Evolutionary conservation across 495 filamentous ascomycete genomes (phyloP), one percentile per base, ranked within the genome.

Genomic region (Parmelia sp.): DNA sequence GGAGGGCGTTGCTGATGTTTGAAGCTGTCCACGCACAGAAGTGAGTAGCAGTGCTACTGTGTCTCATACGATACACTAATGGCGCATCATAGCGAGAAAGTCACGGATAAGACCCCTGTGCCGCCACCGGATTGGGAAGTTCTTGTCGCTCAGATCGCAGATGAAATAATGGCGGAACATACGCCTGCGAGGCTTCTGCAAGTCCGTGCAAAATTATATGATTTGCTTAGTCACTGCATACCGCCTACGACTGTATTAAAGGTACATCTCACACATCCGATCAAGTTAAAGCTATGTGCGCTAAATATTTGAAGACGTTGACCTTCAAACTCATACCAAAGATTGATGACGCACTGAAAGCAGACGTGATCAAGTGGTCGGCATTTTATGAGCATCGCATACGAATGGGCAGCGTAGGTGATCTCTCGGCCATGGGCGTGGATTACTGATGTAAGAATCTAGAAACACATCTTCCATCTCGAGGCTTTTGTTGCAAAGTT

Each of bases 401-500:
- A 73, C 87, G 88, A 66, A 84, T 89, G 66, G 94, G 94, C 45
- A 93, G 77, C 64, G 84, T 87, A 77, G 75, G 81, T 72, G 2
- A 6, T 21, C 35, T 57, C 15, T 33, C 15, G 47, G 0, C 4
- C 9, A 23, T 21, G 9, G 14, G 53, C 14, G 21, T 19, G 7
- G 23, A 12, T 10, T 65, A 65, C 40, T 64, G 40, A 58, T 27
- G 5, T 0, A 0, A 29, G 17, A 29, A 7, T 42, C 14, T 6
- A 87, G 80, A 98, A 98, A 83, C 87, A 92, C 31, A 97, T 98
- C 56, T 98, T 98, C 74, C 94, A 98, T 69, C 82, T 98, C 0
- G 94, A 98, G 78, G 94, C 94, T 29, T 98, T 97, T 76, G 93
- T 98, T 40, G 93, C 95, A 36, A 96, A 96, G 78, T 93, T 96